phyloP scores from a whole-genome alignment of 108 stramenopile species.

The Cyclotella choctawhatcheeana region DNA sequence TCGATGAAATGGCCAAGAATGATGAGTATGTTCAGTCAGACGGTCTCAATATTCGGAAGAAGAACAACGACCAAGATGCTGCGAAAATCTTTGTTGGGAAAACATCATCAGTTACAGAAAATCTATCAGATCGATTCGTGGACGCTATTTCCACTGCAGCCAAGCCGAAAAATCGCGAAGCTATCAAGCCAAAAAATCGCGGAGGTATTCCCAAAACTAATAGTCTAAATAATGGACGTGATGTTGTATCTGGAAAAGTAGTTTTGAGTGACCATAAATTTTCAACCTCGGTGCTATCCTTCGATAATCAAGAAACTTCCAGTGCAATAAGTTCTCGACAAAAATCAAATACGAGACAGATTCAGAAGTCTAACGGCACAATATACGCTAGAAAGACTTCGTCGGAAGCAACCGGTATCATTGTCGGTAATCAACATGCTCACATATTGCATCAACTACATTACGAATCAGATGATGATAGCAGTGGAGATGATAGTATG shows the following conservation, averaged over 20 bases:
- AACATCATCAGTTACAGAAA: slow-evolving; percentile 17
- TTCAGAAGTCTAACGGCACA: background rate
- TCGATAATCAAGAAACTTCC: too few species aligned
- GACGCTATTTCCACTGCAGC: slow-evolving; percentile 33
- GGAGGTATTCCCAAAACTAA: too few species aligned
- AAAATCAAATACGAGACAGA: background rate
- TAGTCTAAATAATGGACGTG: slow-evolving; percentile 8
- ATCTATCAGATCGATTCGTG: slow-evolving; percentile 36
- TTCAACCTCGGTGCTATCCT: too few species aligned
- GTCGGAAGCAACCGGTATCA: slow-evolving; percentile 1
- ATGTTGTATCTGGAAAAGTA: background rate
- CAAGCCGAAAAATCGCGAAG: background rate
- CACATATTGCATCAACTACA: slow-evolving; percentile 35
- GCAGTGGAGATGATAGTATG: slow-evolving; percentile 13
- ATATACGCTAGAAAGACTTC: background rate
- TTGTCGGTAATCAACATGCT: slow-evolving; percentile 34
- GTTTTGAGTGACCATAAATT: too few species aligned
- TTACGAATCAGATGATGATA: slow-evolving; percentile 42
- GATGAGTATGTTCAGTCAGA: slow-evolving; percentile 49
- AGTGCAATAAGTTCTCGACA: too few species aligned
- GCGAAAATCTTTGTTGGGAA: background rate
- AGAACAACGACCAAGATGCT: slow-evolving; percentile 18
- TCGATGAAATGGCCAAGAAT: slow-evolving; percentile 52
- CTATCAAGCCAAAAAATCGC: background rate
- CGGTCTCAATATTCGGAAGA: slow-evolving; percentile 35